Percentiles rank a stretch among this genome's conserved stretches.
phyloP scores from a whole-genome alignment of 768 basidiomycete genomes.

The Chiua virens region DNA sequence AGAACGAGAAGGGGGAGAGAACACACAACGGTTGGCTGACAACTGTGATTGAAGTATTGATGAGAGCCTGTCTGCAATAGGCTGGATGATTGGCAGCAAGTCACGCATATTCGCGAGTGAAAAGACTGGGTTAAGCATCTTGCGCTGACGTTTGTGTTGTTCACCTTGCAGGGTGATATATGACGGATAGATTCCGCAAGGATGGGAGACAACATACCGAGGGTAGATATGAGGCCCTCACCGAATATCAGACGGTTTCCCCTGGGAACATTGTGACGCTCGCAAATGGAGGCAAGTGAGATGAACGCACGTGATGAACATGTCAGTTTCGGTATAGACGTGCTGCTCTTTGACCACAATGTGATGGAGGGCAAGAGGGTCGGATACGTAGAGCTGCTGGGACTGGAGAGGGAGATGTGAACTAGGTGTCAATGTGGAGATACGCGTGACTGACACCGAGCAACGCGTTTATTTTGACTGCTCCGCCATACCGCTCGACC shows the following conservation, averaged over 20 bases:
- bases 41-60: slow-evolving; percentile 20
- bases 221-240: slow-evolving; percentile 36
- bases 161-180: slow-evolving; percentile 21
- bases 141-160: slow-evolving; percentile 32
- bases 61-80: slow-evolving; percentile 31
- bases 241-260: slow-evolving; percentile 37
- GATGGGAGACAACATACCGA: slow-evolving; percentile 23
- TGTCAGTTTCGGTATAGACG: slow-evolving; percentile 37
- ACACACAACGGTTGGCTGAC: slow-evolving; percentile 23
- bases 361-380: slow-evolving; percentile 38
- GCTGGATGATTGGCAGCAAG: slow-evolving; percentile 31
- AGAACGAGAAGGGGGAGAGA: not conserved
- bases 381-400: slow-evolving; percentile 36
- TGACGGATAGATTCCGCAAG: not conserved
- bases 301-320: slow-evolving; percentile 31
- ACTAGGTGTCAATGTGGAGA: not conserved
- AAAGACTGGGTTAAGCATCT: slow-evolving; percentile 36
- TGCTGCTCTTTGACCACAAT: slow-evolving; percentile 38
- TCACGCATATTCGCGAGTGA: slow-evolving; percentile 31
- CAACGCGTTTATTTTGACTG: slow-evolving; percentile 34
- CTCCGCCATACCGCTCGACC: slow-evolving; percentile 34
- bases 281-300: not conserved
- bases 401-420: slow-evolving; percentile 10
- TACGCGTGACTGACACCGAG: slow-evolving; percentile 28
- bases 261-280: slow-evolving; percentile 8